Conservation (phyloP, 2,329 filamentous ascomycete species). For the Capronia coronata region DNA sequence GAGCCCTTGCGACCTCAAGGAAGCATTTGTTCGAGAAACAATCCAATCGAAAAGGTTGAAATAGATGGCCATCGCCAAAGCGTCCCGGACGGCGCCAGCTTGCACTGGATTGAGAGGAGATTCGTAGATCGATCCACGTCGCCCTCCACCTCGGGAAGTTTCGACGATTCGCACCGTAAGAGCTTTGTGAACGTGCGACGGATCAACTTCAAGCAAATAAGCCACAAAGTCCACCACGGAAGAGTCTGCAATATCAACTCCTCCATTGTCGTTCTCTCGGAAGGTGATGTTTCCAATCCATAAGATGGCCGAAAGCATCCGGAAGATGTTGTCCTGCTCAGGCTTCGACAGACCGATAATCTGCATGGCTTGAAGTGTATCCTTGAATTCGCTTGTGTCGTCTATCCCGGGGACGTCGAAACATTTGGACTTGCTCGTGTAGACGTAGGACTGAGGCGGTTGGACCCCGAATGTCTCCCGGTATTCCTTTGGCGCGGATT, state of each 20-base stretch:
- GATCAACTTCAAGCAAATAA: constrained; percentile 82
- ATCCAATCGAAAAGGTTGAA: constrained; percentile 99
- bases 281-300: constrained; percentile 96
- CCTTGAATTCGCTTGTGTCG: constrained; percentile 78
- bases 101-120: constrained; percentile 81
- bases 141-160: constrained; percentile 55
- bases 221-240: constrained; percentile 92
- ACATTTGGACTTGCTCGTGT: constrained; percentile 91
- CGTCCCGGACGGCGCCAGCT: constrained; percentile 79
- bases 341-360: constrained; percentile 80
- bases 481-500: constrained; percentile 82
- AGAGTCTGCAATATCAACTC: constrained; percentile 78
- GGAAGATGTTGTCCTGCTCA: constrained; percentile 94
- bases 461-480: constrained; percentile 84
- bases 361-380: constrained; percentile 90
- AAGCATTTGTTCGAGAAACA: constrained; percentile 82
- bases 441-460: constrained; percentile 83
- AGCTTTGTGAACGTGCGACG: constrained; percentile 72
- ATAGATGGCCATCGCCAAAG: constrained; percentile 91
- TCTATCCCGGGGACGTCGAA: constrained; percentile 92
- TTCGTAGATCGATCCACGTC: constrained; percentile 62
- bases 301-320: constrained; percentile 82
- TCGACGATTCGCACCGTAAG: constrained; percentile 84
- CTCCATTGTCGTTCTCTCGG: constrained; percentile 78
- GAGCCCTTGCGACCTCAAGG: constrained; percentile 68